Base-by-base conservation (phyloP, 2,329 filamentous ascomycete genomes). In the Botrytis hyacinthi region DNA sequence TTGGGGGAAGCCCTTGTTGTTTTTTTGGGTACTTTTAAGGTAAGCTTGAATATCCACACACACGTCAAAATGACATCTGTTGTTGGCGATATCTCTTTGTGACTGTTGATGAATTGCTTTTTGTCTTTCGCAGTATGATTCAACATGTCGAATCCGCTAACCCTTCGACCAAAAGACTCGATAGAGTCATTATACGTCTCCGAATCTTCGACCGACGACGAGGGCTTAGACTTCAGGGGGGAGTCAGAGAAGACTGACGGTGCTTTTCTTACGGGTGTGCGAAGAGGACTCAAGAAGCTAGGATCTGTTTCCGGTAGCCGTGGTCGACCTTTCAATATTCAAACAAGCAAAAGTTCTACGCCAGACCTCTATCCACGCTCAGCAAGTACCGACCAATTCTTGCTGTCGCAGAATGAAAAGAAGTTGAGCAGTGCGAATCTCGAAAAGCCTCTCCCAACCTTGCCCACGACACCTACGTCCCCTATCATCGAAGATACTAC, bases 71-170 rank as follows among this genome's bases (percentile, higher is more conserved):
- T 35, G 37, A 60, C 18, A 59, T 61, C 65, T 67, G 46, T 26
- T 62, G 72, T 54, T 73, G 70, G 63, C 66, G 60, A 76, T 74
- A 73, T 72, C 74, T 74, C 70, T 59, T 70, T 57, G 51, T 61
- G 57, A 59, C 71, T 48, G 42, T 72, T 73, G 60, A 46, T 62
- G 59, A 63, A 63, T 61, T 48, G 62, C 65, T 48, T 72, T 60
- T 32, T 35, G 40, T 73, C 72, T 73, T 74, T 60, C 70, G 63
- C 71, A 78, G 77, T 74, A 80, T 80, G 79, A 78, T 69, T 76
- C 71, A 78, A 74, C 73, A 81, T 80, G 79, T 72, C 78, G 75
- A 76, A 80, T 71, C 76, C 78, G 77, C 78, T 80, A 73, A 80
- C 77, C 73, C 76, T 77, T 74, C 76, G 76, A 73, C 76, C 79